These are phyloP conservation scores for Saksenaea vasiformis DNA, from an alignment of 371 early-diverging fungal species.

Conservation along the genomic window DNA sequence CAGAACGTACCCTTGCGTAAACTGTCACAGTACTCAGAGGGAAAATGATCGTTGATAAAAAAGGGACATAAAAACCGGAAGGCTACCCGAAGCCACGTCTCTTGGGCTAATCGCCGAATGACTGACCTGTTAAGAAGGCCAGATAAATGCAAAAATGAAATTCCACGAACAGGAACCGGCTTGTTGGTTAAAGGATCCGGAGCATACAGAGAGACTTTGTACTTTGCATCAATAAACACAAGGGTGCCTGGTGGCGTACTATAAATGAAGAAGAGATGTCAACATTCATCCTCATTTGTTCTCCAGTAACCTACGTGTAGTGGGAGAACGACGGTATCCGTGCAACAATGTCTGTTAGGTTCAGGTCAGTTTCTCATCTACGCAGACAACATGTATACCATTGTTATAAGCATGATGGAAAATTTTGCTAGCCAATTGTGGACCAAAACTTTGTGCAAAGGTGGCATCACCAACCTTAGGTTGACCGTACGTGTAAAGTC, in stretches of 20 bases:
- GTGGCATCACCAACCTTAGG: conserved; percentile 55
- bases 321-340: conserved; percentile 49
- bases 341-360: conserved; percentile 44
- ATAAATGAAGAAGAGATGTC: conserved; percentile 1
- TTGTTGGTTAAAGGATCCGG: conserved; percentile 36
- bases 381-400: conserved; percentile 20
- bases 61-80: conserved; percentile 55
- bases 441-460: conserved; percentile 47
- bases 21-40: conserved; percentile 52
- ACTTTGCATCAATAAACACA: conserved; percentile 54
- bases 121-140: conserved; percentile 51
- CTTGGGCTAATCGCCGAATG: conserved; percentile 45
- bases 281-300: background rate
- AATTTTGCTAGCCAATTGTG: conserved; percentile 51
- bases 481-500: conserved; percentile 57
- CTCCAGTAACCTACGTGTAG: conserved; percentile 17
- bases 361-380: background rate
- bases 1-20: conserved; percentile 42
- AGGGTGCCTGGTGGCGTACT: conserved; percentile 59
- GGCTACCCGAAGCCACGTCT: conserved; percentile 47
- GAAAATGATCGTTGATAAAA: conserved; percentile 62
- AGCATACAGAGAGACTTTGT: conserved; percentile 48
- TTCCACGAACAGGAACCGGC: conserved; percentile 47
- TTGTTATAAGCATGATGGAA: conserved; percentile 63
- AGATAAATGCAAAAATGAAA: conserved; percentile 58